These are phyloP conservation scores for Entomortierella lignicola DNA, from an alignment of 192 early-diverging fungal species.

Conservation along the genomic window DNA sequence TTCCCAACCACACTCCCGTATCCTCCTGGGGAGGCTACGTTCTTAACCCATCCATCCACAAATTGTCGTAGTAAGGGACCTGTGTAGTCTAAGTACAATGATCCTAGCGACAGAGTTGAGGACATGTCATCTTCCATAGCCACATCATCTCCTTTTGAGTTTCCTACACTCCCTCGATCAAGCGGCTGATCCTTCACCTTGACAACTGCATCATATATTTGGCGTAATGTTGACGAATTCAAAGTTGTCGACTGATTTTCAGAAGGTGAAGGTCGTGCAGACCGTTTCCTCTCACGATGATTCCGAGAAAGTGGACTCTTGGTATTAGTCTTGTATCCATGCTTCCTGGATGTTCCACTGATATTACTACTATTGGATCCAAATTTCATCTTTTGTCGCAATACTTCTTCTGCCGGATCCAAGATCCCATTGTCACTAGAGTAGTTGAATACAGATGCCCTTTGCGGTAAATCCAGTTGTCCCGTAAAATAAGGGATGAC, in stretches of 20 bases:
- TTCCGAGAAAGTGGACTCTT: background rate
- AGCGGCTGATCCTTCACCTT: constrained; percentile 22
- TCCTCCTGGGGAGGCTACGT: constrained; percentile 17
- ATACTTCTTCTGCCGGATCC: constrained; percentile 32
- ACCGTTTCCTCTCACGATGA: background rate
- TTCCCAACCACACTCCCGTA: constrained; percentile 39
- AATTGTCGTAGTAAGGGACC: constrained; percentile 27
- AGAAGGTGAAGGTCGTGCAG: background rate
- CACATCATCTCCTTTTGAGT: background rate
- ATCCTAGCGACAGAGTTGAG: constrained; percentile 16
- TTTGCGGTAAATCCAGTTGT: constrained; percentile 5
- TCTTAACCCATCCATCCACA: constrained; percentile 35
- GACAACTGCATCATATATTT: constrained; percentile 19
- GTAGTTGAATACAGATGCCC: background rate
- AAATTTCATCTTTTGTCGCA: constrained; percentile 19
- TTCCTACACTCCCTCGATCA: background rate
- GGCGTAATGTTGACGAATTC: constrained; percentile 19
- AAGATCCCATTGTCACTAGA: background rate
- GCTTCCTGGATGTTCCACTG: background rate
- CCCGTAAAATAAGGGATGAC: constrained; percentile 37
- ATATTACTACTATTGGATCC: background rate
- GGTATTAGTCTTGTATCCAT: background rate
- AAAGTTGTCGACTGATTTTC: background rate
- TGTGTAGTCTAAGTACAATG: constrained; percentile 25
- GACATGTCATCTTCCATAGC: background rate